A percentile compares a stretch with the other conserved stretches of the same genome.
These are phyloP conservation scores for Moringa oleifera DNA, from an alignment of 345 rosid species.

Conservation along the genomic window DNA sequence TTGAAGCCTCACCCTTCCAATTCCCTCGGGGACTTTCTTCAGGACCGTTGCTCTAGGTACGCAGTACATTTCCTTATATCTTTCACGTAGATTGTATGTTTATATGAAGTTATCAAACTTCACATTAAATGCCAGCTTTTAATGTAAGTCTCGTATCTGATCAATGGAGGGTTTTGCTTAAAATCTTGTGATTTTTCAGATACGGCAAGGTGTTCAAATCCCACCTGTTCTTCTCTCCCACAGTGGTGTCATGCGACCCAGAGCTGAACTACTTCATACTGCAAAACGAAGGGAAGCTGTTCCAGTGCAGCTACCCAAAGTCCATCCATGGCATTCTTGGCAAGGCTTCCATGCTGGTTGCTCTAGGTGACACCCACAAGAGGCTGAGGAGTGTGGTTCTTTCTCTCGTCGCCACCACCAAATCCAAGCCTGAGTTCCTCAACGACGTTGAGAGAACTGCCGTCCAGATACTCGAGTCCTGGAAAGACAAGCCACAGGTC, in stretches of 20 bases:
- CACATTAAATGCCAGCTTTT: no score
- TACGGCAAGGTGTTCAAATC: conserved; percentile 56
- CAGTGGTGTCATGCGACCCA: conserved; percentile 62
- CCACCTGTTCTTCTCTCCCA: conserved; percentile 58
- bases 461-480: conserved; percentile 27
- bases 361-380: conserved; percentile 48
- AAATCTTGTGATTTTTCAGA: conserved; percentile 12
- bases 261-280: conserved; percentile 60
- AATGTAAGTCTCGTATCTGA: no score
- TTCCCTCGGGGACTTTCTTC: conserved; percentile 42
- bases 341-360: conserved; percentile 52
- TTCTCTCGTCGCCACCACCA: conserved; percentile 32
- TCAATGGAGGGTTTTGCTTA: background rate
- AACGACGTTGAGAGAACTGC: conserved; percentile 33
- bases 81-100: no score
- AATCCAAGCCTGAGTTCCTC: conserved; percentile 45
- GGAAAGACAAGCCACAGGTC: conserved; percentile 36
- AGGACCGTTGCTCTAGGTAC: conserved; percentile 40
- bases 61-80: no score
- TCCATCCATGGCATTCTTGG: conserved; percentile 59
- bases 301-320: conserved; percentile 54
- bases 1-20: conserved; percentile 46
- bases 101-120: no score
- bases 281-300: conserved; percentile 61
- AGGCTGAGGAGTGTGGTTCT: conserved; percentile 40